Evolutionary conservation across 2,329 filamentous ascomycete genomes (phyloP).

Genomic region (Teratosphaeriaceae sp.): DNA sequence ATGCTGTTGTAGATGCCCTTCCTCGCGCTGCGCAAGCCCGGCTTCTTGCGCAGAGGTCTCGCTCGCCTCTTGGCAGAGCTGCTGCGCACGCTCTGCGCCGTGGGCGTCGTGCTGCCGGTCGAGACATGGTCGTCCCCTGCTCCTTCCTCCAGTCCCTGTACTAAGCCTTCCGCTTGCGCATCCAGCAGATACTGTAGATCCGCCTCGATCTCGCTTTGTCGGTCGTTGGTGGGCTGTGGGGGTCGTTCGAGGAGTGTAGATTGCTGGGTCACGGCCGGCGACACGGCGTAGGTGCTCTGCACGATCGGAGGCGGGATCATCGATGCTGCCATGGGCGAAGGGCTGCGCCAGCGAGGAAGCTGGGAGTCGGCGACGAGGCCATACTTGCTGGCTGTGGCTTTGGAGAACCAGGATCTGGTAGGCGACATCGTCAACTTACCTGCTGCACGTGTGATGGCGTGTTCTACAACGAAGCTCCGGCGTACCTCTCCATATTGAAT

Average conservation of each 20-base stretch:
- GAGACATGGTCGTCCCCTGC: constrained; percentile 39
- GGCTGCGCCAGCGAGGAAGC: constrained; percentile 28
- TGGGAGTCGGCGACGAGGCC: constrained; percentile 18
- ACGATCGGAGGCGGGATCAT: constrained; percentile 31
- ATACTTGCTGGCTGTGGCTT: constrained; percentile 17
- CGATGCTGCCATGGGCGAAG: constrained; percentile 26
- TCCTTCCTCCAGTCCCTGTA: constrained; percentile 39
- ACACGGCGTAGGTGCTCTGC: constrained; percentile 21
- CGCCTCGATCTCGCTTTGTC: constrained; percentile 48
- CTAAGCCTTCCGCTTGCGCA: constrained; percentile 53
- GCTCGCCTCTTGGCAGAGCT: constrained; percentile 34
- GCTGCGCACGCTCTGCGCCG: constrained; percentile 32
- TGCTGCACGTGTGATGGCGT: neutral
- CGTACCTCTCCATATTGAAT: constrained; percentile 3
- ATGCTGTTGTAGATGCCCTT: constrained; percentile 59
- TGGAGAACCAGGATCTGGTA: constrained; percentile 24
- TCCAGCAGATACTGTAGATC: constrained; percentile 55
- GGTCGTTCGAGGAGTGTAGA: constrained; percentile 40
- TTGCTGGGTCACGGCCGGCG: constrained; percentile 17
- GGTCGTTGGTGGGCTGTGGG: constrained; percentile 33
- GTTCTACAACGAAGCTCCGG: neutral
- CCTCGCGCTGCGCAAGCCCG: constrained; percentile 57
- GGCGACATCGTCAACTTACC: constrained; percentile 13
- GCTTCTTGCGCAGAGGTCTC: constrained; percentile 46
- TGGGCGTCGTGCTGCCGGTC: constrained; percentile 45